Conservation (phyloP, 2,329 filamentous ascomycete species). For the Colletotrichum scovillei region DNA sequence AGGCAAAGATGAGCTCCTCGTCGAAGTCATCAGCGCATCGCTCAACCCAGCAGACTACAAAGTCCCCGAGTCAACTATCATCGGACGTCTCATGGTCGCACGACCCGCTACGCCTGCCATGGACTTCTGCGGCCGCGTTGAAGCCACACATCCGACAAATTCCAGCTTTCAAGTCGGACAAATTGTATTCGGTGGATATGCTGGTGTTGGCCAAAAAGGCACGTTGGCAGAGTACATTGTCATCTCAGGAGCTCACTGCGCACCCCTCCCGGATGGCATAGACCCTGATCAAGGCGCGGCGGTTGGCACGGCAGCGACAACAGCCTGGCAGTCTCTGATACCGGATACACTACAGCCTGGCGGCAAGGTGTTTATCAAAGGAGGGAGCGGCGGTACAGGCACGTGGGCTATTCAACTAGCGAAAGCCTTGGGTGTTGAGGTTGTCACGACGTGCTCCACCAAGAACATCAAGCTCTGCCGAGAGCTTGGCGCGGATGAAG, state of each 20-base stretch:
- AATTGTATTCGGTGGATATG: constrained; percentile 37
- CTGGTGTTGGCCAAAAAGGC: constrained; percentile 31
- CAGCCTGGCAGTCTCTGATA: constrained; percentile 40
- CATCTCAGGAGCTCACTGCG: constrained; percentile 7
- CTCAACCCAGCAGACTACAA: constrained; percentile 64
- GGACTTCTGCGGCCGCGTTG: constrained; percentile 63
- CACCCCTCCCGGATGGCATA: constrained; percentile 30
- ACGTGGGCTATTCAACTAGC: constrained; percentile 51
- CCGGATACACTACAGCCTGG: constrained; percentile 17
- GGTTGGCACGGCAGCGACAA: constrained; percentile 39
- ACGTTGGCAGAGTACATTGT: constrained; percentile 37
- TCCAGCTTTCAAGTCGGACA: constrained; percentile 32
- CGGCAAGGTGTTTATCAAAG: constrained; percentile 46
- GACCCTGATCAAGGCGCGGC: constrained; percentile 39
- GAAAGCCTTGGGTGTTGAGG: constrained; percentile 45
- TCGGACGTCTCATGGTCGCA: constrained; percentile 42
- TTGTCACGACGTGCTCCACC: constrained; percentile 49
- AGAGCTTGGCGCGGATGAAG: constrained; percentile 49
- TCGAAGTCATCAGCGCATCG: constrained; percentile 54
- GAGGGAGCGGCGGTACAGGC: constrained; percentile 51
- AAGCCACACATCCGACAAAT: constrained; percentile 36
- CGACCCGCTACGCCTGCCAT: constrained; percentile 57
- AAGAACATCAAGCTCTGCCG: constrained; percentile 47
- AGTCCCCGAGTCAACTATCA: constrained; percentile 49
- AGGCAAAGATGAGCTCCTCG: constrained; percentile 47